A percentile compares a stretch with the other conserved stretches of the same genome.
Evolutionary conservation across 352 stramenopile species (phyloP).

Genomic region (Phytopythium montanum): DNA sequence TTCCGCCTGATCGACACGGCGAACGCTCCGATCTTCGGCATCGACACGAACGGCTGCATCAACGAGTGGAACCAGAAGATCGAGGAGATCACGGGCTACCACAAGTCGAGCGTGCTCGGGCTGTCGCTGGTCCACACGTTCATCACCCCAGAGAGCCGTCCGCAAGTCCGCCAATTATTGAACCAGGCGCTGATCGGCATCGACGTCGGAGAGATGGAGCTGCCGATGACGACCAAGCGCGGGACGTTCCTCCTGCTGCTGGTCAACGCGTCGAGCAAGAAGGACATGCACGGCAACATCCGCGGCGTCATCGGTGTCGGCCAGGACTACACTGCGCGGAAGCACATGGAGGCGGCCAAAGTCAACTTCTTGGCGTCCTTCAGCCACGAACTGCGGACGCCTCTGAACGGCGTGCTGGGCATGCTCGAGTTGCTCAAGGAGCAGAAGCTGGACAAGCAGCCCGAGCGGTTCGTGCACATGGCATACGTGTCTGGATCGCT

Average conservation of each 20-base stretch:
- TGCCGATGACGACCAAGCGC: conserved; percentile 79
- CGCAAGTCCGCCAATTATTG: conserved; percentile 62
- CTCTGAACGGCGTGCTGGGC: conserved; percentile 76
- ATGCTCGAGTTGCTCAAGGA: conserved; percentile 85
- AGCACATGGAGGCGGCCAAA: conserved; percentile 84
- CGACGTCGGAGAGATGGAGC: conserved; percentile 87
- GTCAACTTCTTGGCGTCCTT: conserved; percentile 87
- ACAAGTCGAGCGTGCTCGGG: conserved; percentile 64
- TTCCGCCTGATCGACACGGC: too few relatives aligned
- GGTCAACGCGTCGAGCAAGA: conserved; percentile 84
- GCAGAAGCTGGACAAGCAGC: conserved; percentile 58
- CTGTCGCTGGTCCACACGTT: conserved; percentile 78
- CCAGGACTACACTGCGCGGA: conserved; percentile 90
- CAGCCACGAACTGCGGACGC: conserved; percentile 79
- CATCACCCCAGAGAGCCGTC: conserved; percentile 67
- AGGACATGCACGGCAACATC: conserved; percentile 91
- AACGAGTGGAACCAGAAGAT: conserved; percentile 90
- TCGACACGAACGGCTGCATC: conserved; percentile 79
- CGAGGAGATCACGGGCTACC: conserved; percentile 78
- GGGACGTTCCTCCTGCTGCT: conserved; percentile 63
- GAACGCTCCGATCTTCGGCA: conserved; percentile 82
- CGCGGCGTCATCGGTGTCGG: conserved; percentile 91
- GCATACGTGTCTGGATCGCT: conserved; percentile 81
- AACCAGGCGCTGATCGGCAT: conserved; percentile 83
- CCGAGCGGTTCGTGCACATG: conserved; percentile 81